These are phyloP conservation scores for Daldinia vernicosa DNA, from an alignment of 495 filamentous ascomycete species.

Conservation along the genomic window DNA sequence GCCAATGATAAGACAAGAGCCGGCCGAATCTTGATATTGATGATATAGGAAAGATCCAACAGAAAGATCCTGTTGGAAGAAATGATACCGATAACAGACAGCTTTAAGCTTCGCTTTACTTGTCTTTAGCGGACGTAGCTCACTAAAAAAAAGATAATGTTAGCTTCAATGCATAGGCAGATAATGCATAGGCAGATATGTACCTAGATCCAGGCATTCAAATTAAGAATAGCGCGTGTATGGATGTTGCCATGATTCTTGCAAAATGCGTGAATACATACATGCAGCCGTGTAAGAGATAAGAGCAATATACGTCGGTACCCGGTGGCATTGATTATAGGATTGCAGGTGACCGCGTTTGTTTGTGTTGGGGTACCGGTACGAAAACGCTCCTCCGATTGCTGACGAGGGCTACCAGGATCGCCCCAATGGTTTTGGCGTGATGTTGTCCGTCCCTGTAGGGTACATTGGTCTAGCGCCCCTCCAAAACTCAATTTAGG, in stretches of 20 bases:
- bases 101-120: constrained; percentile 8
- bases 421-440: constrained; percentile 41
- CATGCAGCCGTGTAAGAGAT: constrained; percentile 6
- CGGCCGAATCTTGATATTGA: constrained; percentile 10
- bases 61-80: constrained; percentile 19
- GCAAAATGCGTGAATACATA: background rate
- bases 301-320: constrained; percentile 13
- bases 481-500: constrained; percentile 34
- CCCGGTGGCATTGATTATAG: background rate
- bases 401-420: constrained; percentile 27
- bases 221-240: background rate
- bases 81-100: constrained; percentile 6
- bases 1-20: constrained; percentile 24
- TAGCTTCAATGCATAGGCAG: constrained; percentile 14
- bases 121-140: background rate
- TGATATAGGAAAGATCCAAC: constrained; percentile 24
- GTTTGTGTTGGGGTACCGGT: constrained; percentile 44
- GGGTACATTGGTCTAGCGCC: constrained; percentile 30
- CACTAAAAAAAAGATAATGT: background rate
- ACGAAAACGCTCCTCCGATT: constrained; percentile 22
- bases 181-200: too few species aligned
- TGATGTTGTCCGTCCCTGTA: constrained; percentile 25
- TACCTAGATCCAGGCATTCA: too few species aligned
- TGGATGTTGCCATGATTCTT: background rate
- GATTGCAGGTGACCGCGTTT: background rate